Evolutionary conservation across 768 basidiomycete species (phyloP).

Genomic region (Suillus clintonianus): DNA sequence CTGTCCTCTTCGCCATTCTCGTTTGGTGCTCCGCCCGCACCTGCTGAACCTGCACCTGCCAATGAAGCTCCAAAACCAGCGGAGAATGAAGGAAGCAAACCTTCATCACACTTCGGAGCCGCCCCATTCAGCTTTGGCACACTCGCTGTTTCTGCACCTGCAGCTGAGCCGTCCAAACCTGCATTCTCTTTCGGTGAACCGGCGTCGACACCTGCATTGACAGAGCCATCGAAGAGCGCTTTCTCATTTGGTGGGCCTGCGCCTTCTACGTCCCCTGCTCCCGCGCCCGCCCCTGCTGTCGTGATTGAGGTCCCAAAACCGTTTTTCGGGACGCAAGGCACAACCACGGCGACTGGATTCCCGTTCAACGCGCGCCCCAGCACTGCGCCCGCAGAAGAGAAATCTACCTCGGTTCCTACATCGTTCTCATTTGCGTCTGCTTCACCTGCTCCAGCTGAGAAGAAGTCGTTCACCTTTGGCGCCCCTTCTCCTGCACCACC

Average conservation of each 20-base stretch:
- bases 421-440: conserved; percentile 34
- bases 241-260: conserved; percentile 35
- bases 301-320: conserved; percentile 43
- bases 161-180: background rate
- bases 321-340: conserved; percentile 36
- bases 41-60: conserved; percentile 19
- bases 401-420: conserved; percentile 19
- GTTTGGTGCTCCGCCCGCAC: conserved; percentile 26
- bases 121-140: conserved; percentile 7
- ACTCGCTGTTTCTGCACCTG: conserved; percentile 3
- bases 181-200: conserved; percentile 32
- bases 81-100: conserved; percentile 7
- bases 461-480: conserved; percentile 48
- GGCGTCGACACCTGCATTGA: conserved; percentile 11
- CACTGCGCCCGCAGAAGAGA: conserved; percentile 24
- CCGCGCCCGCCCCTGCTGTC: conserved; percentile 9
- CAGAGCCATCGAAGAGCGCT: conserved; percentile 32
- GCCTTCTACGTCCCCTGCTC: conserved; percentile 6
- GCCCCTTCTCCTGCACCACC: conserved; percentile 35
- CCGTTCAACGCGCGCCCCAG: conserved; percentile 41
- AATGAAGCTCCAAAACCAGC: conserved; percentile 12
- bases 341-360: conserved; percentile 34
- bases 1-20: conserved; percentile 24
- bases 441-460: conserved; percentile 34
- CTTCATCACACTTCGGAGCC: background rate